A percentile compares a stretch with the other conserved stretches of the same genome.
phyloP scores from a whole-genome alignment of 2,329 filamentous ascomycete genomes.

The Arthrocladium fulminans region DNA sequence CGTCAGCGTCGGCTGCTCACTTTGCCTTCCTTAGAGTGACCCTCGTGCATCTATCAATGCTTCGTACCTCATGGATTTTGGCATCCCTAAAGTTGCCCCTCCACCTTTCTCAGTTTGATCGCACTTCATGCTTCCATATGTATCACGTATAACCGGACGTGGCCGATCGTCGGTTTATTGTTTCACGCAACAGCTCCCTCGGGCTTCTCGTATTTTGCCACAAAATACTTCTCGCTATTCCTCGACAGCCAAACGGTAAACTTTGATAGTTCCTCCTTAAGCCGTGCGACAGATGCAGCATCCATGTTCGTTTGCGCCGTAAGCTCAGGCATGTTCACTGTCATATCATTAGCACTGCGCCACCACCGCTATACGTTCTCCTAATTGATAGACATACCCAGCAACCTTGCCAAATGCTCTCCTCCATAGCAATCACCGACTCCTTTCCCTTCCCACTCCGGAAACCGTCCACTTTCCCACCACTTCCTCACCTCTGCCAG shows the following conservation, averaged over 20 bases:
- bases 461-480: slow-evolving; percentile 54
- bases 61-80: no score
- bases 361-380: no score
- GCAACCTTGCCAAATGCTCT: slow-evolving; percentile 79
- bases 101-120: no score
- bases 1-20: no score
- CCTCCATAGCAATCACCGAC: slow-evolving; percentile 80
- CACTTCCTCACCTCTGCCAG: slow-evolving; percentile 54
- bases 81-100: no score
- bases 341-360: background rate
- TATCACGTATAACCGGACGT: no score
- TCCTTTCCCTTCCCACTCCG: slow-evolving; percentile 56
- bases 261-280: slow-evolving; percentile 80
- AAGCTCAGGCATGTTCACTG: slow-evolving; percentile 84
- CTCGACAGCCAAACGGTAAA: slow-evolving; percentile 78
- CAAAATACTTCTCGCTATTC: slow-evolving; percentile 67
- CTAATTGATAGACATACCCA: slow-evolving; percentile 64
- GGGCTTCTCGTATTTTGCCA: slow-evolving; percentile 35
- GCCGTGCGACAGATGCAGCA: slow-evolving; percentile 73
- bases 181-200: slow-evolving; percentile 18
- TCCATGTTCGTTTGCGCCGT: slow-evolving; percentile 99
- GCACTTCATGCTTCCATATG: no score
- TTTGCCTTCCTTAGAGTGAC: no score
- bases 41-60: no score
- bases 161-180: no score